Percentiles rank a stretch among this genome's conserved stretches.
Evolutionary conservation across 179 eudicot species (phyloP).

Genomic region (Camellia oleifera): DNA sequence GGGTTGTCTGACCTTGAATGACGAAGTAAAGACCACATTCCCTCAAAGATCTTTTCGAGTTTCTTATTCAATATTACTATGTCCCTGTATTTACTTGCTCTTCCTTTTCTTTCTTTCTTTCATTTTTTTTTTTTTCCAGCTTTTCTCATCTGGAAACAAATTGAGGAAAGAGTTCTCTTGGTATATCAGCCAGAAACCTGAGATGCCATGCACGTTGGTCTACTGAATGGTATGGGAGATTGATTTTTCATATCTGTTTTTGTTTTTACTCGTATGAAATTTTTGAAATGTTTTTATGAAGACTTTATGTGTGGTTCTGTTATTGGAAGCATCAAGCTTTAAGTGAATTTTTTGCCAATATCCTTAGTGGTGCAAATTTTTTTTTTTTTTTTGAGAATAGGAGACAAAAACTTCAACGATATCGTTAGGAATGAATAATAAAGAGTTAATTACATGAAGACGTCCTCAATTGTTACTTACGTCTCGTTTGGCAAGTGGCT

Average conservation of each 20-base stretch:
- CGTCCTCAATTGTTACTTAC: too few species aligned
- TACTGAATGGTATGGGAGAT: background rate
- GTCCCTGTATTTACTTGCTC: background rate
- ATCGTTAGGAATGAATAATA: too few species aligned
- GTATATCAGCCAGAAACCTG: background rate
- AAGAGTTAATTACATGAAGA: too few species aligned
- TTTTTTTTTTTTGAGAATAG: too few species aligned
- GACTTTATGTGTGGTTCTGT: background rate
- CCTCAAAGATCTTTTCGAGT: background rate
- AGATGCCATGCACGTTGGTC: background rate
- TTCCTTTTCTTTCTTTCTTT: background rate
- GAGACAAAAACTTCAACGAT: too few species aligned
- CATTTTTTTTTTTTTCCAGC: background rate
- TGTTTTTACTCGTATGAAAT: background rate
- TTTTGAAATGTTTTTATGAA: background rate
- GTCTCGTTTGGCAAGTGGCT: too few species aligned
- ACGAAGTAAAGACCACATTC: slow-evolving; percentile 16
- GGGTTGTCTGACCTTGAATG: slow-evolving; percentile 58
- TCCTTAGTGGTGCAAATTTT: too few species aligned
- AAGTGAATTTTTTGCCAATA: background rate
- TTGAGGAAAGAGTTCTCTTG: background rate
- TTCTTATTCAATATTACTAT: background rate
- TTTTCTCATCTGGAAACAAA: background rate
- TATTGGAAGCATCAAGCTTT: background rate
- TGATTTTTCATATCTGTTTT: background rate